These are phyloP conservation scores for Microsporum audouinii DNA, from an alignment of 2,329 filamentous ascomycete genomes.

Conservation along the genomic window DNA sequence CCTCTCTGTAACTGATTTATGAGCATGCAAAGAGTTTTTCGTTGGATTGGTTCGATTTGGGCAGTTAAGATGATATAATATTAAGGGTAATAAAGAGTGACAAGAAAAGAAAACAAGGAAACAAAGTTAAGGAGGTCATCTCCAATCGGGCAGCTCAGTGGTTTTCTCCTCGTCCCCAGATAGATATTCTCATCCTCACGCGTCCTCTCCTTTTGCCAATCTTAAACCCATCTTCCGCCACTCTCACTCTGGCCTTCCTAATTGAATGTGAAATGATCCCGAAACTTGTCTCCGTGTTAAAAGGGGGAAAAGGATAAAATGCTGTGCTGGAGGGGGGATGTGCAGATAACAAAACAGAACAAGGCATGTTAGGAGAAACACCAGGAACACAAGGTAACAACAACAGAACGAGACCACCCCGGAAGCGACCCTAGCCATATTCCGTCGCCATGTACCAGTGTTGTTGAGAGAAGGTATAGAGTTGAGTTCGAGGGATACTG, in stretches of 20 bases:
- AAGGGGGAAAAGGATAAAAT: not conserved
- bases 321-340: slow-evolving; percentile 6
- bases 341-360: not conserved
- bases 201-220: slow-evolving; percentile 10
- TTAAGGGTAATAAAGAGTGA: not conserved
- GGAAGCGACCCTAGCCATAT: slow-evolving; percentile 37
- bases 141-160: not conserved
- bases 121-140: not conserved
- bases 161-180: slow-evolving; percentile 10
- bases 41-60: not conserved
- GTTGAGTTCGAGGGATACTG: not conserved
- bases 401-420: slow-evolving; percentile 32
- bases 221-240: slow-evolving; percentile 2
- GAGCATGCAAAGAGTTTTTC: not conserved
- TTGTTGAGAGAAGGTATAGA: slow-evolving; percentile 4
- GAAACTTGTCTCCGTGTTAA: not conserved
- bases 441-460: slow-evolving; percentile 31
- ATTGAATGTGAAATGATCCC: slow-evolving; percentile 6
- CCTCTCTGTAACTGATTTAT: too few relatives aligned
- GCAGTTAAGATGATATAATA: not conserved
- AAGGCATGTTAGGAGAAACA: not conserved
- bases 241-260: not conserved
- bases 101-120: not conserved
- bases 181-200: slow-evolving; percentile 11
- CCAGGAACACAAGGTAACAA: not conserved